Evolutionary conservation across 1,139 yeast genomes (phyloP), one percentile per base, ranked within the genome.

Genomic region (Yamadazyma atlantica): DNA sequence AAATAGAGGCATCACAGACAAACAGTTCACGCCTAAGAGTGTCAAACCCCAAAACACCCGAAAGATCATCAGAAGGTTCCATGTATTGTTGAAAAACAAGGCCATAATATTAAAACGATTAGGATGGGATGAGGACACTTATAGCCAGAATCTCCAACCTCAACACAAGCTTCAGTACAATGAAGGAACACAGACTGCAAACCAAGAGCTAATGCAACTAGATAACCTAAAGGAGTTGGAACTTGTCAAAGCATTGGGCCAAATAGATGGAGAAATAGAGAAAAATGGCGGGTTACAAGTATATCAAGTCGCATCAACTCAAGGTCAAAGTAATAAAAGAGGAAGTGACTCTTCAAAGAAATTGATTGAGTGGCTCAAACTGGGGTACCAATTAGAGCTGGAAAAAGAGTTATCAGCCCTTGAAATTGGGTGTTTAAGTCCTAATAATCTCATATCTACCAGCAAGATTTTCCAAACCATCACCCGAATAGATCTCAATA

Each of bases 291-390:
- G 95, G 0, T 57, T 87, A 2, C 70, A 77, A 41, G 75, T 78
- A 6, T 90, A 90, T 56, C 97, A 90, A 53, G 64, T 73, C n/a
- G 97, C 97, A 0, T 87, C 96, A 1, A 77, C 85, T 1, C 78
- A 82, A 35, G 97, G 97, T 0, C 97, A 90, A 52, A 78, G 79
- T 42, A 60, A 62, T 1, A 72, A 73, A 33, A 62, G 97, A 44
- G 97, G 97, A 0, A 96, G 96, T 2, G 97, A 90, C 57, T 86
- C 96, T 0, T 88, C 96, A 1, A 85, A 83, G 49, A 65, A 77
- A 42, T 61, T 88, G 32, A 69, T 86, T 3, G 74, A 77, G 40
- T 89, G 96, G 96, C 57, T 87, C 12, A 61, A 41, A 46, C 23
- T 37, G 7, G 36, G 33, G n/a, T 33, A 36, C 19, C 35, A 42